Conservation (phyloP, 192 early-diverging fungal genomes). For the Backusella parvicylindrica region DNA sequence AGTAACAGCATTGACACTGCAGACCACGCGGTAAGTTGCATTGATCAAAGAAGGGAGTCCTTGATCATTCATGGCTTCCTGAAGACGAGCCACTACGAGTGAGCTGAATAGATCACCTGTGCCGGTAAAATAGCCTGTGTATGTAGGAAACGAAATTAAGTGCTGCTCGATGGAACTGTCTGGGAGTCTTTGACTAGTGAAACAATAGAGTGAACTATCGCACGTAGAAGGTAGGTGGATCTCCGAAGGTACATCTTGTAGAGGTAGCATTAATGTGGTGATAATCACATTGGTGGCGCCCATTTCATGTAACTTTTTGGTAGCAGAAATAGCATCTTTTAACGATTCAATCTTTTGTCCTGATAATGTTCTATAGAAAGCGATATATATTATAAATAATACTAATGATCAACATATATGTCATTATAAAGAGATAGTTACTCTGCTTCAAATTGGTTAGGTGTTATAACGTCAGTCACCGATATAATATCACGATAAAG, state of each 20-base stretch:
- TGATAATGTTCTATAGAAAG: constrained; percentile 45
- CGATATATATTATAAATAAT: too few relatives aligned
- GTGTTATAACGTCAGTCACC: constrained; percentile 76
- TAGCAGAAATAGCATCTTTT: constrained; percentile 49
- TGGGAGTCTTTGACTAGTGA: constrained; percentile 16
- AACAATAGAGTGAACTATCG: constrained; percentile 14
- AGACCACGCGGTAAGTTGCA: constrained; percentile 67
- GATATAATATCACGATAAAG: constrained; percentile 71
- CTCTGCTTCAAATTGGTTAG: constrained; percentile 91
- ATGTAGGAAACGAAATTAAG: constrained; percentile 71
- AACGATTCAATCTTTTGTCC: constrained; percentile 49
- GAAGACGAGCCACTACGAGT: constrained; percentile 61
- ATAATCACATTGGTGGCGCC: constrained; percentile 74
- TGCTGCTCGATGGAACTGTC: constrained; percentile 43
- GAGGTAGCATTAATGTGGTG: constrained; percentile 59
- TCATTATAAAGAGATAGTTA: constrained; percentile 11
- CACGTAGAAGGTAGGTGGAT: constrained; percentile 4
- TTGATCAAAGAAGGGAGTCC: constrained; percentile 27
- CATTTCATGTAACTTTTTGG: constrained; percentile 60
- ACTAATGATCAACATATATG: not conserved
- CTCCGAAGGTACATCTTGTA: constrained; percentile 16
- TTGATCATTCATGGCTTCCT: constrained; percentile 32
- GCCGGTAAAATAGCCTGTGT: constrained; percentile 82
- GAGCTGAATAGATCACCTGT: constrained; percentile 90
- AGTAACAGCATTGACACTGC: constrained; percentile 70